These are phyloP conservation scores for Articulospora tetracladia DNA, from an alignment of 495 filamentous ascomycete genomes.

Conservation along the genomic window DNA sequence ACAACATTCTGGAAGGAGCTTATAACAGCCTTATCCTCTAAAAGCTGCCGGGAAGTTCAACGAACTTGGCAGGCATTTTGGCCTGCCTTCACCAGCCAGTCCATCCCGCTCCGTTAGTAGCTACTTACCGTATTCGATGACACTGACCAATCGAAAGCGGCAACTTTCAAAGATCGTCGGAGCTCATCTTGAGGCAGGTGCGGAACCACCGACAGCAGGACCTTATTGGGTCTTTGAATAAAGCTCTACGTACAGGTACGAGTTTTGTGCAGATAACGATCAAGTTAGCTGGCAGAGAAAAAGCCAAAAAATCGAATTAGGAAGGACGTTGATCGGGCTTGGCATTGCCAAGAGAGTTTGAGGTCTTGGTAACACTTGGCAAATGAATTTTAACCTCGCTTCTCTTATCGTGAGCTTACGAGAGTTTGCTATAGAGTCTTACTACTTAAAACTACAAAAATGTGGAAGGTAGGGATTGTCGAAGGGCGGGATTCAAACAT, in stretches of 20 bases:
- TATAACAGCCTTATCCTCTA: no score
- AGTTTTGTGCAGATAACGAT: neutral
- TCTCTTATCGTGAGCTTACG: neutral
- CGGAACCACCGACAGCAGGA: neutral
- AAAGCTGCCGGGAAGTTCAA: no score
- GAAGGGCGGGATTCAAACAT: no score
- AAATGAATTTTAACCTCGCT: neutral
- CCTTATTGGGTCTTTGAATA: neutral
- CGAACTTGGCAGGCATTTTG: no score
- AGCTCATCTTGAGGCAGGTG: neutral
- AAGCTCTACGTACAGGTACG: neutral
- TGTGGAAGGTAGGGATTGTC: no score
- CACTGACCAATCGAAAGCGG: neutral
- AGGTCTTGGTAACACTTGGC: neutral
- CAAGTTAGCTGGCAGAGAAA: neutral
- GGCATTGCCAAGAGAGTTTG: neutral
- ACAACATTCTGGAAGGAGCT: no score
- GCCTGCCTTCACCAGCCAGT: no score
- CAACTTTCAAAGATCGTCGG: neutral
- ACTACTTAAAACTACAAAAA: no score
- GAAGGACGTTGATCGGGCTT: neutral
- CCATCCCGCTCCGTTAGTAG: neutral
- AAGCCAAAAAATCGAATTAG: neutral
- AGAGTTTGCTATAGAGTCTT: no score
- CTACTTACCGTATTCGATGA: neutral